Percentiles rank a stretch among this genome's conserved stretches.
phyloP scores from a whole-genome alignment of 2,329 filamentous ascomycete species.

The Ophidiomyces ophidiicola region DNA sequence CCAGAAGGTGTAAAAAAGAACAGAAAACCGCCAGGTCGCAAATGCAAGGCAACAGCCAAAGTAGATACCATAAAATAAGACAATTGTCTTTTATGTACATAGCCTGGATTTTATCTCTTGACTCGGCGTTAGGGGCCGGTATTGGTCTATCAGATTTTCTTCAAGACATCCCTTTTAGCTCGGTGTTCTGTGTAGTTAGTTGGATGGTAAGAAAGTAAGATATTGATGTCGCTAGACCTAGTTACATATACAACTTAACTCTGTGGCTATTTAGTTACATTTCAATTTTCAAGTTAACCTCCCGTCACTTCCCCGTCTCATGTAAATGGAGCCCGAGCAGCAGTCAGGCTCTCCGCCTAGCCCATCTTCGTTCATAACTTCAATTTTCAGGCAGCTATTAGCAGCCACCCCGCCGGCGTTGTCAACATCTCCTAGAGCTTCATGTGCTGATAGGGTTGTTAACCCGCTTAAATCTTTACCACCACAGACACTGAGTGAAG shows the following conservation, averaged over 20 bases:
- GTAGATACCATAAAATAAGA: no score
- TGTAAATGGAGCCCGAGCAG: slow-evolving; percentile 1
- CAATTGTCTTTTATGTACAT: no score
- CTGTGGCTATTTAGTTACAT: not conserved
- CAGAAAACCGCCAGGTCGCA: not conserved
- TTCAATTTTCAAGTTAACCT: not conserved
- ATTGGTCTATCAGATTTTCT: no score
- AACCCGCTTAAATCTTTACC: slow-evolving; percentile 13
- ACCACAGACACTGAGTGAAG: slow-evolving; percentile 16
- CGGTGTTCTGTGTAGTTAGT: no score
- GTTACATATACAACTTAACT: no score
- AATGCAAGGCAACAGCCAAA: no score
- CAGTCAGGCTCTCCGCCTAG: not conserved
- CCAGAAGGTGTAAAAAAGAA: slow-evolving; percentile 9
- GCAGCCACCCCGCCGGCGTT: not conserved
- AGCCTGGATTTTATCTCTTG: no score
- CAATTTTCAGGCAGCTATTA: slow-evolving; percentile 6
- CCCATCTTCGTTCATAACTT: slow-evolving; percentile 1
- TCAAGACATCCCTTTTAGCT: no score
- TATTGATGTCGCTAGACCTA: no score
- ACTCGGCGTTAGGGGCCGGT: no score
- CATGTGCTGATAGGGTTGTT: not conserved
- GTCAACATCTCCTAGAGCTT: not conserved
- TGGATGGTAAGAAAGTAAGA: no score
- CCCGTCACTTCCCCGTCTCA: no score